Conservation (phyloP, 805 yeast genomes). For the Torulaspora gathmanii region DNA sequence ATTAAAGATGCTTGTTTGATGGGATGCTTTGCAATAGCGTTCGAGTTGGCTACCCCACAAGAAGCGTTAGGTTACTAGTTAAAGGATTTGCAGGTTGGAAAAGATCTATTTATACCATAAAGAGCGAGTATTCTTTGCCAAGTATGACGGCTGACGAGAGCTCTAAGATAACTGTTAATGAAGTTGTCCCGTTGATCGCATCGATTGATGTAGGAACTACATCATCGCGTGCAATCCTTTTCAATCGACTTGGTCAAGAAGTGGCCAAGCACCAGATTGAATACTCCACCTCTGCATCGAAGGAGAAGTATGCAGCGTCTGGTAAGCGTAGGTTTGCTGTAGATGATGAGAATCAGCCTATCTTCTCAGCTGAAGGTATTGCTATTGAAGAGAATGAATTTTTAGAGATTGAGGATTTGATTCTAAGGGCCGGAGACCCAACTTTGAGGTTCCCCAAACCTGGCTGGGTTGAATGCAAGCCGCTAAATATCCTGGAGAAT, state of each 20-base stretch:
- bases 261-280: constrained; percentile 88
- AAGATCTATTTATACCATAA: constrained; percentile 5
- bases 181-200: constrained; percentile 45
- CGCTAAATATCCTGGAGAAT: constrained; percentile 65
- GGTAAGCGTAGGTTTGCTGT: constrained; percentile 43
- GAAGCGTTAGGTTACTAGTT: not conserved
- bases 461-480: constrained; percentile 94
- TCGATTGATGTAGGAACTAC: constrained; percentile 90
- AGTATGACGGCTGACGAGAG: constrained; percentile 10
- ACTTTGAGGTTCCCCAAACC: constrained; percentile 75
- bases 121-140: constrained; percentile 10
- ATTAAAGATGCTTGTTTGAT: not conserved
- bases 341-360: constrained; percentile 39
- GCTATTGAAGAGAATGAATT: constrained; percentile 56
- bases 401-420: constrained; percentile 56
- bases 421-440: constrained; percentile 39
- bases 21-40: not conserved
- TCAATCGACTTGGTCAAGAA: constrained; percentile 67
- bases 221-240: constrained; percentile 81
- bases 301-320: constrained; percentile 43
- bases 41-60: not conserved
- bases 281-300: constrained; percentile 68
- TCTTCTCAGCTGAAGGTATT: constrained; percentile 71
- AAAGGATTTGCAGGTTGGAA: not conserved
- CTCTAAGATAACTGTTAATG: constrained; percentile 13